These are phyloP conservation scores for Aspergillus sclerotiicarbonarius DNA, from an alignment of 495 filamentous ascomycete species.

Conservation along the genomic window DNA sequence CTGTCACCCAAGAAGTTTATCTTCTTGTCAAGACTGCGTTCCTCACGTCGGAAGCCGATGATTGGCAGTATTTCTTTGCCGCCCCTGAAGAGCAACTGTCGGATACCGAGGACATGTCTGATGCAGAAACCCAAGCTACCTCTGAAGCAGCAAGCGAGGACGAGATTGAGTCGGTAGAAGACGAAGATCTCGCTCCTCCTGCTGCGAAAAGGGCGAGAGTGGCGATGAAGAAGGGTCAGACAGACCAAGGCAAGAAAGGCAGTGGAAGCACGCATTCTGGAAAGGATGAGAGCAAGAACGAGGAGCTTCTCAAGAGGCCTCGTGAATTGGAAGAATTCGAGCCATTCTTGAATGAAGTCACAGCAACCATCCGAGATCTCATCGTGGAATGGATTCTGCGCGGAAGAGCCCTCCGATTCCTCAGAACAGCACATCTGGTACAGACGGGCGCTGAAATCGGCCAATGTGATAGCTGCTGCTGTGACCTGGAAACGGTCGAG, in stretches of 20 bases:
- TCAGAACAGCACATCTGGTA: slow-evolving; percentile 20
- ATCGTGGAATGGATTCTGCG: slow-evolving; percentile 31
- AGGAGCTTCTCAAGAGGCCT: slow-evolving; percentile 13
- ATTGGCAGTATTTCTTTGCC: slow-evolving; percentile 26
- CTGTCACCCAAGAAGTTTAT: slow-evolving; percentile 16
- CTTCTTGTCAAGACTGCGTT: slow-evolving; percentile 18
- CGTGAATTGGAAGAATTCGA: slow-evolving; percentile 17
- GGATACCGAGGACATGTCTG: neutral
- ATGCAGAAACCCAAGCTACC: neutral
- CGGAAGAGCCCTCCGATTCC: slow-evolving; percentile 32
- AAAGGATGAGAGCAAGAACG: neutral
- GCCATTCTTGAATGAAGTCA: slow-evolving; percentile 21
- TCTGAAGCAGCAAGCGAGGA: neutral
- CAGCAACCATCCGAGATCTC: slow-evolving; percentile 23
- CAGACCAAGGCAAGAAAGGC: neutral
- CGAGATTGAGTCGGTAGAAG: neutral
- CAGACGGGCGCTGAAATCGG: slow-evolving; percentile 19
- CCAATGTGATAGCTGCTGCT: slow-evolving; percentile 31
- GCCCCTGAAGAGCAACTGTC: slow-evolving; percentile 12
- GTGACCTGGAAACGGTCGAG: slow-evolving; percentile 1
- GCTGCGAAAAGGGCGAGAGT: neutral
- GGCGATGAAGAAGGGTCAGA: neutral
- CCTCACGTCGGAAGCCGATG: slow-evolving; percentile 9
- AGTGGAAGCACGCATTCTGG: neutral
- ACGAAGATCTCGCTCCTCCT: neutral